These are phyloP conservation scores for Leishmania mexicana DNA, from an alignment of 208 protist genomes.

Conservation along the genomic window DNA sequence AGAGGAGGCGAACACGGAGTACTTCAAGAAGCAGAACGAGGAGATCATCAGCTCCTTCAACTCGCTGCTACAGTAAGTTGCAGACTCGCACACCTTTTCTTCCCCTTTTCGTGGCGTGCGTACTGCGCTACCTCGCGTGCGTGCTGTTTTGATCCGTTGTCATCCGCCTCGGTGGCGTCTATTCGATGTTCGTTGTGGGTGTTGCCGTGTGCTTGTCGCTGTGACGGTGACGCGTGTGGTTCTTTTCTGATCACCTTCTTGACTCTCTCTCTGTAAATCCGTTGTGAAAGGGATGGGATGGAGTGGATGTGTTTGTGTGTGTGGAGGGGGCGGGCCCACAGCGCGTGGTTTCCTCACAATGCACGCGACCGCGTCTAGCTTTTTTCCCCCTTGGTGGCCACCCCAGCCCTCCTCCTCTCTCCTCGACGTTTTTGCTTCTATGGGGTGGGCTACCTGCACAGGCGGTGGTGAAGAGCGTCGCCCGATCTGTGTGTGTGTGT, in stretches of 20 bases:
- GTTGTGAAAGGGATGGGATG: not conserved
- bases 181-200: not conserved
- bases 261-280: not conserved
- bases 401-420: not conserved
- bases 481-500: not conserved
- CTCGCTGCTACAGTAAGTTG: conserved; percentile 75
- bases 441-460: not conserved
- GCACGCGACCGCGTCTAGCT: not conserved
- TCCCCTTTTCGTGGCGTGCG: not conserved
- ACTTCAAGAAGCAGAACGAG: conserved; percentile 91
- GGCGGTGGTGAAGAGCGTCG: not conserved
- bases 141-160: too few species aligned
- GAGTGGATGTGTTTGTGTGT: not conserved
- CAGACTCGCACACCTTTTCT: not conserved
- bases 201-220: not conserved
- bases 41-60: conserved; percentile 86
- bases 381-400: not conserved
- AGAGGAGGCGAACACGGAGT: conserved; percentile 83
- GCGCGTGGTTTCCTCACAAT: not conserved
- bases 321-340: too few species aligned
- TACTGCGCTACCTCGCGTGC: not conserved
- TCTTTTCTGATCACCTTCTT: not conserved
- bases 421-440: not conserved
- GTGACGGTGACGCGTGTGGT: not conserved
- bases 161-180: not conserved